Base-by-base conservation (phyloP, 495 filamentous ascomycete genomes). In the Parachaetomium inaequale region DNA sequence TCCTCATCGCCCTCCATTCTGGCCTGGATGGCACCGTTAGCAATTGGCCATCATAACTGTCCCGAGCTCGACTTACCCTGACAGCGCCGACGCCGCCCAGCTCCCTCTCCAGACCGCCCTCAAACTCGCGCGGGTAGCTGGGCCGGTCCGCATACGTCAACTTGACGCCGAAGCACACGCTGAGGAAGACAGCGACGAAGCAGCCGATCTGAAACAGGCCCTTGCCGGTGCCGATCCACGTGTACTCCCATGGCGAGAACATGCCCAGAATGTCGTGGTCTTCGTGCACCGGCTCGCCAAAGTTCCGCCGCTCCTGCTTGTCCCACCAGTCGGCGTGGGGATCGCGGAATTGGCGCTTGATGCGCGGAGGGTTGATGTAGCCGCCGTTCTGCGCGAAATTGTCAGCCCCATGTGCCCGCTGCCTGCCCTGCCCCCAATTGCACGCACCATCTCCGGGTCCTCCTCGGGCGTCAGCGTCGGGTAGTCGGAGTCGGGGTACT, bases 301-400 rank as follows among this genome's bases (percentile, higher is more conserved):
- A 99, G 80, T 98, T 96, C 61, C 93, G 87, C 68, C 93, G 88
- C 74, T 96, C 93, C 72, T 98, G 93, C 80, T 91, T 88, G 75
- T 98, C 93, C 93, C 93, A 98, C 91, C 92, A 98, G 72, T 91
- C 88, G 68, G 76, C 93, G 71, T 98, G 84, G 38, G 95, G 95
- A 72, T 98, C 95, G 73, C 95, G 90, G 77, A 89, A 87, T 71
- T 88, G 84, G 64, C 93, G 90, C 79, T 94, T 96, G 69, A 90
- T 76, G 38, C 78, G 79, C 12, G 87, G 88, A 60, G 94, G 94
- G 77, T 96, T 96, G 71, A 90, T 79, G 76, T 96, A 99, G 76
- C 88, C 88, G 71, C 91, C 91, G 72, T 96, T 98, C 92, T 96
- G 72, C 65, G 63, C 57, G 58, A 56, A 49, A 70, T 62, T 26